Percentiles rank a stretch among this genome's conserved stretches.
Evolutionary conservation across 208 protist species (phyloP).

Genomic region (Leptomonas seymouri): DNA sequence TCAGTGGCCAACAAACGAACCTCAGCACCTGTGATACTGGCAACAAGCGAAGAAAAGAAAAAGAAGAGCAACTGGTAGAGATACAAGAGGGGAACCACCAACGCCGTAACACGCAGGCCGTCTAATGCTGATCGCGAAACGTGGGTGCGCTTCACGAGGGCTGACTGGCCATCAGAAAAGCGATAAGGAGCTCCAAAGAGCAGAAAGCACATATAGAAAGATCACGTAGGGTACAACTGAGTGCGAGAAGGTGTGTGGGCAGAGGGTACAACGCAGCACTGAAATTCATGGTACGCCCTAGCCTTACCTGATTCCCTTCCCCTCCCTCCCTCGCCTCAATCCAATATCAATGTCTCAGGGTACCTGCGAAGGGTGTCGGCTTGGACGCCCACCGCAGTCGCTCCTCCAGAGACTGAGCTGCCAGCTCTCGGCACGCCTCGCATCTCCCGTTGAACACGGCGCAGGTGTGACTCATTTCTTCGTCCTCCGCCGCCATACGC

Average conservation of each 20-base stretch:
- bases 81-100: not conserved
- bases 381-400: conserved; percentile 10
- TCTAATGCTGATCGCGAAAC: too few relatives aligned
- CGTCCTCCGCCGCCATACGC: not conserved
- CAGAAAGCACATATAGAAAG: too few relatives aligned
- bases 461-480: not conserved
- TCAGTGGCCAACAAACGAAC: not conserved
- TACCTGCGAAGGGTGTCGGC: conserved; percentile 2
- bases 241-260: too few relatives aligned
- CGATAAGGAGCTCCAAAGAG: too few relatives aligned
- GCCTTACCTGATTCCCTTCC: too few relatives aligned
- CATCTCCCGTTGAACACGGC: not conserved
- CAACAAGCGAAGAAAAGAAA: not conserved
- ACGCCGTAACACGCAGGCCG: too few relatives aligned
- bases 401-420: conserved; percentile 3
- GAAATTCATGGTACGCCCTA: not conserved
- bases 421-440: conserved; percentile 21
- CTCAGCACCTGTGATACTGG: not conserved
- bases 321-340: too few relatives aligned
- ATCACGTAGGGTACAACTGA: too few relatives aligned
- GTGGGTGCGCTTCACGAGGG: too few relatives aligned
- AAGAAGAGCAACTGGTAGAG: not conserved
- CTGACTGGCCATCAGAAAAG: too few relatives aligned
- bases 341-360: not conserved
- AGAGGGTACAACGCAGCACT: not conserved